Evolutionary conservation across 192 early-diverging fungal species (phyloP).

Genomic region (Gigaspora rosea): DNA sequence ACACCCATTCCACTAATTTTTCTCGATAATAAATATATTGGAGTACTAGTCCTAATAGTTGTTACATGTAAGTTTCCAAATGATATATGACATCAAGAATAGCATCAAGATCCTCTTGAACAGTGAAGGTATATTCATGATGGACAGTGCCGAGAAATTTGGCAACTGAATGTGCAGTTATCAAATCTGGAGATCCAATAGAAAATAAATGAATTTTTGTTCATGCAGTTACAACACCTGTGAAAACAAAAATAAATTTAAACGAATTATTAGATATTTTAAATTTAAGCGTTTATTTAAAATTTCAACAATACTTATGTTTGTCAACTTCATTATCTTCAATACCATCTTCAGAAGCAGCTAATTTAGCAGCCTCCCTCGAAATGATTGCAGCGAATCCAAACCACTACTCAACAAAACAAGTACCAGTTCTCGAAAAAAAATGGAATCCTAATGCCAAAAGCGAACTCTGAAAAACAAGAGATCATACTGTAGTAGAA

Average conservation of each 20-base stretch:
- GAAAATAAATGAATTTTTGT: conserved; percentile 97
- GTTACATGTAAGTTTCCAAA: conserved; percentile 98
- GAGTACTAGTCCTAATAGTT: conserved; percentile 96
- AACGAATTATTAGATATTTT: neutral
- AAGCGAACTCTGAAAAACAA: no score
- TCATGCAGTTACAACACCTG: conserved; percentile 68
- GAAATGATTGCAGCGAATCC: conserved; percentile 93
- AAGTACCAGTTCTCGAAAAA: no score
- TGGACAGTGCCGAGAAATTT: conserved; percentile 89
- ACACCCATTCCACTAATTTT: conserved; percentile 99
- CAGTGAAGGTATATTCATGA: conserved; percentile 95
- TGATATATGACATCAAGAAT: conserved; percentile 95
- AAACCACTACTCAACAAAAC: conserved; percentile 93
- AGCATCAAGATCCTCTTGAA: conserved; percentile 95
- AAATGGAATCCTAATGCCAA: no score
- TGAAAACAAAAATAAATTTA: neutral
- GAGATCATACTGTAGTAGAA: no score
- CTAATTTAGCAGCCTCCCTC: conserved; percentile 75
- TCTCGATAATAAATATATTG: conserved; percentile 97
- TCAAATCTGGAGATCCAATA: conserved; percentile 90
- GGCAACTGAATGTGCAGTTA: conserved; percentile 87
- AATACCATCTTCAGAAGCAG: conserved; percentile 47
- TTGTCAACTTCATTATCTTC: conserved; percentile 62
- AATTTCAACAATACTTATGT: neutral
- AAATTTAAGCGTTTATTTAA: no score